Evolutionary conservation across 2,329 filamentous ascomycete species (phyloP), one percentile per base, ranked within the genome.

Genomic region (Escovopsis sp.): DNA sequence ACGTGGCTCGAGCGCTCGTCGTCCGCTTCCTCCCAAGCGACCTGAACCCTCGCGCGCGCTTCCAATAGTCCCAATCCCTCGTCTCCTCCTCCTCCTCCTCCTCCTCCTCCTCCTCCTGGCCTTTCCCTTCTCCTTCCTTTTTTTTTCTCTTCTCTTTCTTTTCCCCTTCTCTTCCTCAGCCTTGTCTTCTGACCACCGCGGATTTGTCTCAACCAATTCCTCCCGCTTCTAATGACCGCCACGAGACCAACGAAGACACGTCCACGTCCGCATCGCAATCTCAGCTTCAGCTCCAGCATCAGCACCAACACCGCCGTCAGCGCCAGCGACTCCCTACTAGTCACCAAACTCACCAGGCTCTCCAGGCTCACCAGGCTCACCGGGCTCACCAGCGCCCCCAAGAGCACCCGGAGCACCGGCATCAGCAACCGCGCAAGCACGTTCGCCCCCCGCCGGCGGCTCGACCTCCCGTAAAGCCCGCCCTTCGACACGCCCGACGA

Each of bases 181-280:
- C 13, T 14, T 28, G 27, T 28, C 11, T 30, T 29, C 13, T 16
- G n/a, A 45, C 50, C 45, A 53, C 56, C 56, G 61, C 60, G 57
- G 62, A 60, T 53, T 60, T 64, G 63, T 60, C 62, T 47, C 57
- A 53, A 51, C 54, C 52, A 54, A 57, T 48, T 38, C 48, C 56
- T 43, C 48, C 52, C 32, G 48, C 51, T 45, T 53, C 53, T 67
- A 51, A 68, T 61, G 66, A 70, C 66, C 61, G 60, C 65, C 57
- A 70, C 69, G 66, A 70, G 51, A 57, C 48, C 56, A 52, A 70
- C 65, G 65, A 65, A 50, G 55, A 57, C 48, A 57, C 58, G 50
- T 52, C 56, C 41, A 43, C 48, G 46, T 48, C 52, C 52, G 58
- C 60, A n/a, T n/a, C n/a, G 55, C 60, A 62, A 61, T 61, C 58